Evolutionary conservation across 768 basidiomycete genomes (phyloP).

Genomic region (Suillus decipiens): DNA sequence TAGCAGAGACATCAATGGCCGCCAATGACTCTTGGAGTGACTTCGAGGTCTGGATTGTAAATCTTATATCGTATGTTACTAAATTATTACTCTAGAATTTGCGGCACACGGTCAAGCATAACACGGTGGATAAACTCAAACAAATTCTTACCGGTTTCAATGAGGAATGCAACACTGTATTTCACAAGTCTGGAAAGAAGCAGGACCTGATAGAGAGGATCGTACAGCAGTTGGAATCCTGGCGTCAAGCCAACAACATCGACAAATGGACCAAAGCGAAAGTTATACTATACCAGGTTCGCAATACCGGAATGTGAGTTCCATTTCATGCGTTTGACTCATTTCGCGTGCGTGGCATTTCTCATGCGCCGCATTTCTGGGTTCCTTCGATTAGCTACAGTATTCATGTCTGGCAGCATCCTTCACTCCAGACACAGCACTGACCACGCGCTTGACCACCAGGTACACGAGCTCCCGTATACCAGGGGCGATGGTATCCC

Average conservation of each 20-base stretch:
- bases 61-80: conserved; percentile 17
- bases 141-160: conserved; percentile 78
- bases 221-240: conserved; percentile 54
- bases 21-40: conserved; percentile 64
- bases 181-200: conserved; percentile 82
- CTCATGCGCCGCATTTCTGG: conserved; percentile 14
- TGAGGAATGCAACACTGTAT: conserved; percentile 68
- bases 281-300: conserved; percentile 65
- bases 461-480: conserved; percentile 32
- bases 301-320: conserved; percentile 67
- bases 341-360: conserved; percentile 14
- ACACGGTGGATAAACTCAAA: conserved; percentile 86
- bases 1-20: conserved; percentile 49
- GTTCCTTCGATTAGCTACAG: conserved; percentile 4
- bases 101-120: conserved; percentile 68
- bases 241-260: conserved; percentile 54
- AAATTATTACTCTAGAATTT: conserved; percentile 50
- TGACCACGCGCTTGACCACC: conserved; percentile 19
- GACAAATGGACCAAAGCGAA: conserved; percentile 75
- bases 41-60: conserved; percentile 59
- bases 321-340: conserved; percentile 12
- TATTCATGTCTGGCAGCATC: conserved; percentile 12
- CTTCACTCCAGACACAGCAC: conserved; percentile 5
- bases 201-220: conserved; percentile 86
- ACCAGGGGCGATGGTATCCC: conserved; percentile 25